Evolutionary conservation across 192 early-diverging fungal genomes (phyloP).

Genomic region (Coemansia sp.): DNA sequence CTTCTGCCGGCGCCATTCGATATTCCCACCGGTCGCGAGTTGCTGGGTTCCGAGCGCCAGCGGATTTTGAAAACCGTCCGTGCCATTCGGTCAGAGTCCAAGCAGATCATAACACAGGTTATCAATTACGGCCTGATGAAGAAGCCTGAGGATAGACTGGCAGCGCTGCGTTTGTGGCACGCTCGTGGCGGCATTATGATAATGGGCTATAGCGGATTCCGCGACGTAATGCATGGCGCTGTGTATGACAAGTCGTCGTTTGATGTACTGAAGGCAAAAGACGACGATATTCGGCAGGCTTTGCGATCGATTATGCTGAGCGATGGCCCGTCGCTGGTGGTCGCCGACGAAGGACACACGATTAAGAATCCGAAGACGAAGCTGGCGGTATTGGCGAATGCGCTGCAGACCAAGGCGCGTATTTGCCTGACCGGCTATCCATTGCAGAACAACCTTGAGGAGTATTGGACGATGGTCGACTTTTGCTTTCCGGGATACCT

Average conservation of each 20-base stretch:
- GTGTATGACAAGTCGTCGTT: not conserved
- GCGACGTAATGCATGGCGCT: conserved; percentile 37
- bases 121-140: conserved; percentile 42
- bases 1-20: conserved; percentile 9
- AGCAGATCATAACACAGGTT: conserved; percentile 41
- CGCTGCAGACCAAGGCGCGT: conserved; percentile 57
- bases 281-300: not conserved
- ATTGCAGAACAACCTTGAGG: conserved; percentile 78
- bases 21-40: not conserved
- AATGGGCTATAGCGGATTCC: conserved; percentile 64
- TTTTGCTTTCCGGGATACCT: conserved; percentile 67
- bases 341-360: conserved; percentile 84
- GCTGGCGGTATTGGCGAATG: conserved; percentile 16
- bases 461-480: conserved; percentile 80
- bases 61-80: conserved; percentile 2
- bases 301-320: conserved; percentile 50
- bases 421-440: conserved; percentile 82
- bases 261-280: not conserved
- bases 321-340: conserved; percentile 66
- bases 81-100: conserved; percentile 6
- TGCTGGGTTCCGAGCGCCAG: not conserved
- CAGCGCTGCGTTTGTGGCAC: conserved; percentile 56
- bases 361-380: conserved; percentile 57
- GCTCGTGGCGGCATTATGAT: conserved; percentile 66
- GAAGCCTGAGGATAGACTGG: conserved; percentile 14